These are phyloP conservation scores for Podospora pseudocomata DNA, from an alignment of 495 filamentous ascomycete species.

Conservation along the genomic window DNA sequence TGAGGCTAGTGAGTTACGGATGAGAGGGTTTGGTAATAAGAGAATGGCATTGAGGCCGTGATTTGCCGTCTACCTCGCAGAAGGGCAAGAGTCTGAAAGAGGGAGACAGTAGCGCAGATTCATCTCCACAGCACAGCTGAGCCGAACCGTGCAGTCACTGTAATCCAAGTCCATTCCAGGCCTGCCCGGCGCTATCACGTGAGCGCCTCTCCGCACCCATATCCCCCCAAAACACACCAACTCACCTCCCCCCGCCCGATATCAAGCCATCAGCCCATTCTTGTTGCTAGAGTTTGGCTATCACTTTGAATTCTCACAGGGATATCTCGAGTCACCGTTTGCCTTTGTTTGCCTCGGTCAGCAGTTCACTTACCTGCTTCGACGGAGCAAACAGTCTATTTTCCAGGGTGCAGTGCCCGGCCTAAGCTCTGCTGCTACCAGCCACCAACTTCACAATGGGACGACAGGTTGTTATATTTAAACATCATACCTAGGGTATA, in stretches of 20 bases:
- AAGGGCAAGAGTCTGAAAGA: background rate
- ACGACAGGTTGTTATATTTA: background rate
- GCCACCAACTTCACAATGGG: background rate
- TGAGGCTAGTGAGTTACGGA: background rate
- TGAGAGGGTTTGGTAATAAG: background rate
- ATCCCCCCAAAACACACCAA: background rate
- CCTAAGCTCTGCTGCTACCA: background rate
- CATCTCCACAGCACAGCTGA: slow-evolving; percentile 20
- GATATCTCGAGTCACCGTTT: background rate
- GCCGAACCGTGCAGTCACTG: slow-evolving; percentile 11
- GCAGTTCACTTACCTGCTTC: background rate
- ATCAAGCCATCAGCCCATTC: background rate
- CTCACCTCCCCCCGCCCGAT: background rate
- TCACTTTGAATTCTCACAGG: background rate
- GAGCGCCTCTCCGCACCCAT: slow-evolving; percentile 6
- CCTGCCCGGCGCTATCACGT: slow-evolving; percentile 20
- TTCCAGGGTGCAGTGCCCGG: background rate
- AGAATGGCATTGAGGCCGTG: background rate
- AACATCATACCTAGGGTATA: background rate
- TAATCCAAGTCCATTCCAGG: slow-evolving; percentile 14
- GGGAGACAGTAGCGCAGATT: slow-evolving; percentile 10
- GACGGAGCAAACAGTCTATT: background rate
- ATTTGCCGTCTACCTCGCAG: background rate
- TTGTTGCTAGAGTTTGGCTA: background rate
- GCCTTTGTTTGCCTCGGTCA: background rate